Evolutionary conservation across 1,284 basidiomycete genomes (phyloP), one percentile per base, ranked within the genome.

Genomic region (Rugosomyces carneus): DNA sequence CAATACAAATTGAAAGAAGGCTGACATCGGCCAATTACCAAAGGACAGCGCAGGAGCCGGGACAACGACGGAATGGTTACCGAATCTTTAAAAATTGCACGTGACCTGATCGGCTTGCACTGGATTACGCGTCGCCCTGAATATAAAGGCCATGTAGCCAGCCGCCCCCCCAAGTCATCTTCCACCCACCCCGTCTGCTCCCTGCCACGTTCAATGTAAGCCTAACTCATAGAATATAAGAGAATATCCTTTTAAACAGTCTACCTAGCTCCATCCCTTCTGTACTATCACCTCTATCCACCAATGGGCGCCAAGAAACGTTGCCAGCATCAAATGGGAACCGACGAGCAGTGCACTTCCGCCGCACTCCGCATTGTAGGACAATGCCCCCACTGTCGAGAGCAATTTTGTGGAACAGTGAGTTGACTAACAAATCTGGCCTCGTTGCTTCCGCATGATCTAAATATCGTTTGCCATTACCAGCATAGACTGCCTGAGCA

Each of bases 401-500:
- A 70, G 15, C 77, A 82, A 58, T 91, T 89, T 68, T 92, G 89
- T 61, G 78, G 79, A 49, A 69, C 74, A 48, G 89, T 90, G 58
- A 68, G 88, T 79, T 13, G 6, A 3, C 42, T 18, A 15, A 41
- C 47, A n/a, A n/a, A 24, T 4, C 4, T 21, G 51, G 44, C 26
- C 31, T 34, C 15, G 51, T 53, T 56, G 42, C 53, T 52, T 19
- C 49, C 34, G 11, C 24, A 24, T n/a, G 31, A 29, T 16, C 45
- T 4, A 23, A 23, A 3, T 37, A n/a, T 44, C 19, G 16, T 48
- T 41, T 16, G 23, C 37, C 29, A 42, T 19, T 36, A 48, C 3
- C 55, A 90, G 88, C 88, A 90, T 61, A 87, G 88, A 55, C 72
- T 89, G 55, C 88, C 88, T 7, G 88, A 90, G 60, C 84, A 86